Conservation (phyloP, 75 land plant genomes). For the Pinus tabuliformis region DNA sequence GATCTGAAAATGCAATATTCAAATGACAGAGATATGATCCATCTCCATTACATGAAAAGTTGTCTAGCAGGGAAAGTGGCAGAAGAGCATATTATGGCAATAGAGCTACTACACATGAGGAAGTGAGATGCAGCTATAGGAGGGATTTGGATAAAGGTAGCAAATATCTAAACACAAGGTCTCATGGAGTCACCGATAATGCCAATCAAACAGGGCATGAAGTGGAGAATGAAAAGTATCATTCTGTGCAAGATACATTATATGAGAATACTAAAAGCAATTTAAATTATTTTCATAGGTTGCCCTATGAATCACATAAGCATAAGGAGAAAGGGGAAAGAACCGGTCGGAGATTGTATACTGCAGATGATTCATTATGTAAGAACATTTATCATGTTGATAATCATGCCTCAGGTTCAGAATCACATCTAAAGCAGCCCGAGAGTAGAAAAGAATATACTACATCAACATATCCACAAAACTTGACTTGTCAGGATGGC, state of each 20-base stretch:
- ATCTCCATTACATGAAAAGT: too few species aligned
- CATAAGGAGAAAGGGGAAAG: constrained; percentile 1
- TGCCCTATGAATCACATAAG: not conserved
- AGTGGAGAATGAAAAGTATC: not conserved
- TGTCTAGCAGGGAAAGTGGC: not conserved
- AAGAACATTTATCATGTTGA: too few species aligned
- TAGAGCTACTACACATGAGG: too few species aligned
- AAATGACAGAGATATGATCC: not conserved
- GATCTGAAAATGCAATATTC: not conserved
- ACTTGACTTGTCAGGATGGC: too few species aligned
- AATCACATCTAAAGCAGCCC: too few species aligned
- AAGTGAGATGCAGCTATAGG: too few species aligned
- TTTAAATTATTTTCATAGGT: not conserved
- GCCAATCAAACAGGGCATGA: not conserved
- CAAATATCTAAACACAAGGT: not conserved
- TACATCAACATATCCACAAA: too few species aligned
- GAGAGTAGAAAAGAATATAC: too few species aligned
- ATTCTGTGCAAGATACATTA: not conserved
- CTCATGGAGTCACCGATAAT: not conserved
- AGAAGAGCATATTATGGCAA: too few species aligned
- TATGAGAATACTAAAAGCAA: constrained; percentile 1
- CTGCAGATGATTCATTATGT: too few species aligned
- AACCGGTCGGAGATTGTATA: not conserved
- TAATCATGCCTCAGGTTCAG: too few species aligned
- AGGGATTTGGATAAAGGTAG: not conserved